Evolutionary conservation across 306 rosid species (phyloP), one percentile per base, ranked within the genome.

Genomic region (Prunus armeniaca): DNA sequence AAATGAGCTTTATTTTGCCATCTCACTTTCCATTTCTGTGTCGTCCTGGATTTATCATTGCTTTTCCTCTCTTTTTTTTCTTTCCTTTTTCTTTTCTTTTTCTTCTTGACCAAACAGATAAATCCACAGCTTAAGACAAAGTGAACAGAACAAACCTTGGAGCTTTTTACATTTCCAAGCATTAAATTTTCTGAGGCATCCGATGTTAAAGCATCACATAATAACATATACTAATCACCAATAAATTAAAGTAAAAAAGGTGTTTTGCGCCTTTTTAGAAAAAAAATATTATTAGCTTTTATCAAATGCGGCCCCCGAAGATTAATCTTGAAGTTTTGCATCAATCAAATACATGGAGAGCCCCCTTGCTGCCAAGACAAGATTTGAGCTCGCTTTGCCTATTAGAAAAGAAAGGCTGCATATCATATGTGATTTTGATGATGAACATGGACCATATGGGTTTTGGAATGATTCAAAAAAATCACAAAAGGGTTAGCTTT

Each of bases 121-220:
- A 28, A 52, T 71, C 64, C 75, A 54, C 3, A 3, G 15, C n/a
- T 10, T 30, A 22, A 71, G 32, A 71, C 49, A 28, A 32, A 11
- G n/a, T 34, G 56, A 32, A 45, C 67, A 38, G 51, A 38, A 55
- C 20, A 32, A 52, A 19, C 17, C 25, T 11, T 4, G 27, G 24
- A 57, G 47, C 56, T 43, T 73, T 73, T 73, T 60, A 73, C 69
- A 58, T 72, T 57, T 56, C 76, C 67, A 41, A 72, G 67, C 76
- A 15, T 41, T 47, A 24, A 67, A 73, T 61, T 73, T 25, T 46
- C 7, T 41, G 56, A 72, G 69, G 69, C 15, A 65, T 34, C 69
- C 69, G 3, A 65, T 34, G 69, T 18, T 65, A 65, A 34, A 17
- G 49, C 50, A 34, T 32, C 47, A 34, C 3, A 20, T 19, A 38